Evolutionary conservation across 2,329 filamentous ascomycete species (phyloP).

Genomic region (Fusarium devonianum): DNA sequence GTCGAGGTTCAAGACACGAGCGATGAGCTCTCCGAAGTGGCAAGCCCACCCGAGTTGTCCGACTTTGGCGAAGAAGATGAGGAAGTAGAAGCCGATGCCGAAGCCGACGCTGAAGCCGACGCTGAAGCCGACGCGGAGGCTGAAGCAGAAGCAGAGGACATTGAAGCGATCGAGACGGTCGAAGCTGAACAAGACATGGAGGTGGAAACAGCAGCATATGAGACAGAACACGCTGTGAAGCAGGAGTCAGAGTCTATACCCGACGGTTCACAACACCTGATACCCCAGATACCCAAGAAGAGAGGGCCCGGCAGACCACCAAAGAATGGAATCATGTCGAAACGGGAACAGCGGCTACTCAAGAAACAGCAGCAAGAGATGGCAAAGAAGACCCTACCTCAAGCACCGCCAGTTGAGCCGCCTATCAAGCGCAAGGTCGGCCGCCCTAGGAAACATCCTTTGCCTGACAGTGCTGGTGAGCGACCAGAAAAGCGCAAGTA

Average conservation of each 20-base stretch:
- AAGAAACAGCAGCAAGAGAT: constrained; percentile 62
- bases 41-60: constrained; percentile 51
- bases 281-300: constrained; percentile 64
- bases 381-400: constrained; percentile 60
- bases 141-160: constrained; percentile 30
- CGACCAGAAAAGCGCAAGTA: constrained; percentile 71
- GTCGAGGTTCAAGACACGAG: constrained; percentile 65
- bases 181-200: constrained; percentile 37
- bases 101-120: constrained; percentile 40
- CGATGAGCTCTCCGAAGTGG: constrained; percentile 57
- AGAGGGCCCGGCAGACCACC: constrained; percentile 82
- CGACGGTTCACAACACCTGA: constrained; percentile 47
- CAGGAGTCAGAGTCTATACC: constrained; percentile 43
- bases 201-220: constrained; percentile 35
- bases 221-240: constrained; percentile 39
- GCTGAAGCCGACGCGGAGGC: constrained; percentile 38
- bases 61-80: constrained; percentile 51
- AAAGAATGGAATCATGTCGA: constrained; percentile 85
- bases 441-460: constrained; percentile 68
- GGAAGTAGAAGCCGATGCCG: constrained; percentile 40
- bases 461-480: constrained; percentile 62
- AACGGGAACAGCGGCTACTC: constrained; percentile 71
- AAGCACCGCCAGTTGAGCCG: constrained; percentile 56
- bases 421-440: constrained; percentile 70
- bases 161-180: constrained; percentile 17